phyloP scores from a whole-genome alignment of 441 rosid genomes.

The Viola pubescens region DNA sequence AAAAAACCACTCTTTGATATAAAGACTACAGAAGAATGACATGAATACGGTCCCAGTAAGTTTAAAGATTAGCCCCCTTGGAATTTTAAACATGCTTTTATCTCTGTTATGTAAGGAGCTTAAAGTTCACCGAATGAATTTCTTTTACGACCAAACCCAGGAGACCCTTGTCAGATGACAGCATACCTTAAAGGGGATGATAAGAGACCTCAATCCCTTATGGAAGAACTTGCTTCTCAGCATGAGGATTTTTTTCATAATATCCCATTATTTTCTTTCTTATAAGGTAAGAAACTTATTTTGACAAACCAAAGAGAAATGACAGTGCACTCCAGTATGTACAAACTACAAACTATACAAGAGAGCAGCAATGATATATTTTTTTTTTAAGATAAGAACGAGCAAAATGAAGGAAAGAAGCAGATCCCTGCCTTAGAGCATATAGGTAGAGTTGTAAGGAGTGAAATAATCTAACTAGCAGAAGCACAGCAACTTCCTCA shows the following conservation, averaged over 20 bases:
- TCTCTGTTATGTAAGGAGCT: not conserved
- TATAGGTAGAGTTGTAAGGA: not conserved
- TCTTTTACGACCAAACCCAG: too few relatives aligned
- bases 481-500: not conserved
- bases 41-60: slow-evolving; percentile 6
- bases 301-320: too few relatives aligned
- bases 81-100: not conserved
- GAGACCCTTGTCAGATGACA: too few relatives aligned
- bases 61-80: not conserved
- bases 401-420: not conserved
- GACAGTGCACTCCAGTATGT: too few relatives aligned
- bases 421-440: slow-evolving; percentile 1
- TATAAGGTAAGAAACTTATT: too few relatives aligned
- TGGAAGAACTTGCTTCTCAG: too few relatives aligned
- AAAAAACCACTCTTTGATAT: not conserved
- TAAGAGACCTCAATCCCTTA: too few relatives aligned
- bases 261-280: too few relatives aligned
- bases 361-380: not conserved
- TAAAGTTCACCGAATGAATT: too few relatives aligned
- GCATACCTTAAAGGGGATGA: too few relatives aligned
- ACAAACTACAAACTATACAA: not conserved
- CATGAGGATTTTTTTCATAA: too few relatives aligned
- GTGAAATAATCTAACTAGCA: not conserved
- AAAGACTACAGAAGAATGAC: not conserved
- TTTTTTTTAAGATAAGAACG: not conserved